Evolutionary conservation across 768 basidiomycete species (phyloP).

Genomic region (Harrya chromipes): DNA sequence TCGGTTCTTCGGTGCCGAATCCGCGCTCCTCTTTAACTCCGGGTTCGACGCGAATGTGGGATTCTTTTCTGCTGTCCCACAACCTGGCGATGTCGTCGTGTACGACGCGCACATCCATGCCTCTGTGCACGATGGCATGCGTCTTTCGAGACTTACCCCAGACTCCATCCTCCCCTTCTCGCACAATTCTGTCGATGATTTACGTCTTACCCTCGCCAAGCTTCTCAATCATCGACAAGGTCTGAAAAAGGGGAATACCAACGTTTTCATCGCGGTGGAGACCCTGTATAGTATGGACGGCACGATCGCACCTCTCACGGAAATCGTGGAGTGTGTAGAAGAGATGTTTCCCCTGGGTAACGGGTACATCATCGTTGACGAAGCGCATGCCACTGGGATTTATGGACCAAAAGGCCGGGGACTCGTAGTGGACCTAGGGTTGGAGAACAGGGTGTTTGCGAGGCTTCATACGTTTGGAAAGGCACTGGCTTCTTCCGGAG

Average conservation of each 20-base stretch:
- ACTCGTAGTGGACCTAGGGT: conserved; percentile 62
- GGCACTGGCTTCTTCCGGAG: conserved; percentile 80
- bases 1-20: conserved; percentile 56
- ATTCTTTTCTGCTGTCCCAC: conserved; percentile 80
- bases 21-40: conserved; percentile 85
- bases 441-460: conserved; percentile 70
- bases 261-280: conserved; percentile 82
- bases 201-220: conserved; percentile 44
- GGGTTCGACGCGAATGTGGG: conserved; percentile 92
- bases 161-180: conserved; percentile 48
- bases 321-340: conserved; percentile 63
- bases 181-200: conserved; percentile 64
- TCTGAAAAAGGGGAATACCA: conserved; percentile 39
- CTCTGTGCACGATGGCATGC: conserved; percentile 86
- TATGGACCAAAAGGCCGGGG: conserved; percentile 81
- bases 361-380: conserved; percentile 80
- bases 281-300: conserved; percentile 96
- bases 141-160: conserved; percentile 49
- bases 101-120: conserved; percentile 91
- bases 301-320: conserved; percentile 72
- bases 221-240: conserved; percentile 38
- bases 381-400: conserved; percentile 91
- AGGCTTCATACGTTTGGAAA: conserved; percentile 93
- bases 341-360: conserved; percentile 58
- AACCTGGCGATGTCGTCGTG: conserved; percentile 70